Evolutionary conservation across 495 filamentous ascomycete genomes (phyloP).

Genomic region (Niebla homalea): DNA sequence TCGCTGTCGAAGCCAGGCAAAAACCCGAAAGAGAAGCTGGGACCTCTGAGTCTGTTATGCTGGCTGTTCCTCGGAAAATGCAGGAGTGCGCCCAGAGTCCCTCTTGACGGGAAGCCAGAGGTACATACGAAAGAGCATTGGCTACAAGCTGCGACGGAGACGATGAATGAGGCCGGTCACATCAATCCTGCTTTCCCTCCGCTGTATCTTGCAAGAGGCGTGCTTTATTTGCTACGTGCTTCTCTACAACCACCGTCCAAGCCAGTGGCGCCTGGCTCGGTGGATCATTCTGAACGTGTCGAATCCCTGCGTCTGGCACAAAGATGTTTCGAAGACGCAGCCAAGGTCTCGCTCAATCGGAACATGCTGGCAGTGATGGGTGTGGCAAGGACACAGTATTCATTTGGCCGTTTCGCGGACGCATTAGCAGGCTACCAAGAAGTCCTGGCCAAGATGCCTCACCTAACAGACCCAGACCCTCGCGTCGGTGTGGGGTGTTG

Average conservation of each 20-base stretch:
- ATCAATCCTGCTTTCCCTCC: conserved; percentile 84
- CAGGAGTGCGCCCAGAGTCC: conserved; percentile 72
- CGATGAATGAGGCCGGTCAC: conserved; percentile 85
- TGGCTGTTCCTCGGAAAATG: conserved; percentile 92
- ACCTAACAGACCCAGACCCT: conserved; percentile 87
- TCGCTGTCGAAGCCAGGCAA: conserved; percentile 48
- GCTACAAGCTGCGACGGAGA: conserved; percentile 76
- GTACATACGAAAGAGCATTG: conserved; percentile 84
- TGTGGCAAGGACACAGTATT: conserved; percentile 70
- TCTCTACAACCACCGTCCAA: conserved; percentile 70
- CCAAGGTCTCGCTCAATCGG: conserved; percentile 63
- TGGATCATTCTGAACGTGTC: conserved; percentile 59
- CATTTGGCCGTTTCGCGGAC: conserved; percentile 68
- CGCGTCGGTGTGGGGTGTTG: conserved; percentile 91
- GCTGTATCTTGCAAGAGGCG: conserved; percentile 80
- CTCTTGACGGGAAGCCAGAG: conserved; percentile 53
- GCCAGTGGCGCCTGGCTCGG: conserved; percentile 40
- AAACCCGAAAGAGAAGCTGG: conserved; percentile 70
- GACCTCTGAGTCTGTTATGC: conserved; percentile 68
- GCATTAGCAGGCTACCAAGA: conserved; percentile 77
- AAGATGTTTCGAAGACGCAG: conserved; percentile 88
- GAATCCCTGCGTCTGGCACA: conserved; percentile 69
- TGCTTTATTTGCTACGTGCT: conserved; percentile 74
- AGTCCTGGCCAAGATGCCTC: conserved; percentile 68
- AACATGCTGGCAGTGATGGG: conserved; percentile 88